phyloP scores from a whole-genome alignment of 257 asterid genomes.

The Primulina tabacum region DNA sequence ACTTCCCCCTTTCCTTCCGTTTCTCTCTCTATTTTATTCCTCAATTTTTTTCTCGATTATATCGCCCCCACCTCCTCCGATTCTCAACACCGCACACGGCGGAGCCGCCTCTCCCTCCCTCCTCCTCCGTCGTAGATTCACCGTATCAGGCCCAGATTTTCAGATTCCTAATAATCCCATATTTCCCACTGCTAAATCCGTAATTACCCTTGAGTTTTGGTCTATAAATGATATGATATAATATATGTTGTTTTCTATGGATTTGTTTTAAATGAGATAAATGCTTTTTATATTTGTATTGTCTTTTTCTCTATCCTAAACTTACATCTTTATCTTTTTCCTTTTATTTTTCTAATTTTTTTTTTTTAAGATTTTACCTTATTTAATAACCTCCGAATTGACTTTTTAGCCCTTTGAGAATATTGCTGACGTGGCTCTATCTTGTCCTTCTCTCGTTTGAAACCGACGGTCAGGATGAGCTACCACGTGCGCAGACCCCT shows the following conservation, averaged over 20 bases:
- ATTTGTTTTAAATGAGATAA: not conserved
- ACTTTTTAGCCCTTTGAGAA: constrained; percentile 17
- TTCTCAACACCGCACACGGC: constrained; percentile 25
- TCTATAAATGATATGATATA: not conserved
- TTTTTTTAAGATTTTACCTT: not conserved
- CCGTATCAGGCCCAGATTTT: constrained; percentile 13
- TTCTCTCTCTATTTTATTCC: not conserved
- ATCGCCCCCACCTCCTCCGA: constrained; percentile 2
- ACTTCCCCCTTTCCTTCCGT: not conserved
- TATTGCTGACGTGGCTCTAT: constrained; percentile 32
- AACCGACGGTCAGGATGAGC: constrained; percentile 48
- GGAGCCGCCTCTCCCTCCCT: constrained; percentile 25
- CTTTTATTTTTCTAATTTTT: constrained; percentile 8
- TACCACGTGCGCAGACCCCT: constrained; percentile 30
- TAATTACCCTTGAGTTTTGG: not conserved
- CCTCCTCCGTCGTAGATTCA: constrained; percentile 14
- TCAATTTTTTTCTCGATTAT: not conserved
- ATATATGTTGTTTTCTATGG: not conserved
- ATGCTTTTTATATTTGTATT: not conserved
- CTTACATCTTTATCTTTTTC: not conserved
- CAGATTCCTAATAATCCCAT: not conserved
- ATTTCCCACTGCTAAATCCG: not conserved
- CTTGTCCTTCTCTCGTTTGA: not conserved
- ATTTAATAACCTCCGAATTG: not conserved
- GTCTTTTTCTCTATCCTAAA: not conserved